phyloP scores from a whole-genome alignment of 805 yeast species.

The Hermanozyma aechmeae region DNA sequence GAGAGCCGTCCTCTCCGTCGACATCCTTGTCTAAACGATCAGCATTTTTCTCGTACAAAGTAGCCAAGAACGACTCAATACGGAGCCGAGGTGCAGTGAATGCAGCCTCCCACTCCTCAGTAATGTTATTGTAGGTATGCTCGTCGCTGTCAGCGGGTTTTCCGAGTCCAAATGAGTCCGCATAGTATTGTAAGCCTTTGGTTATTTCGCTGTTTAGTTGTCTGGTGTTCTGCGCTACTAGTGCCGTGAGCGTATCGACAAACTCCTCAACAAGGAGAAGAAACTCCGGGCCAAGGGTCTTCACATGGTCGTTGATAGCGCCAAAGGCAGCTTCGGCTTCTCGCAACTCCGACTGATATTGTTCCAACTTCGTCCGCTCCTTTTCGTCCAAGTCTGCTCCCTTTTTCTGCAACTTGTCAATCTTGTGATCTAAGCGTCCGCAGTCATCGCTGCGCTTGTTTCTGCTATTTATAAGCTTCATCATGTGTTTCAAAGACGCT shows the following conservation, averaged over 20 bases:
- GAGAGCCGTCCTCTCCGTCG: conserved; percentile 15
- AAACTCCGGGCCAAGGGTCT: conserved; percentile 36
- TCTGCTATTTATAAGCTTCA: conserved; percentile 35
- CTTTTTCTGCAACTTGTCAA: conserved; percentile 28
- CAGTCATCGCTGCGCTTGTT: conserved; percentile 33
- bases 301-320: conserved; percentile 25
- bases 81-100: conserved; percentile 28
- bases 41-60: conserved; percentile 24
- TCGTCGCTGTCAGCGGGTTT: conserved; percentile 4
- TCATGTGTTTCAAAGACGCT: conserved; percentile 22
- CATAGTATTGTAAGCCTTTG: conserved; percentile 17
- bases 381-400: conserved; percentile 24
- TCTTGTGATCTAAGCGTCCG: conserved; percentile 25
- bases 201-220: conserved; percentile 23
- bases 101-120: conserved; percentile 28
- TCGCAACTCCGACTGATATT: conserved; percentile 19
- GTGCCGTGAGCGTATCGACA: conserved; percentile 30
- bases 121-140: conserved; percentile 20
- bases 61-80: conserved; percentile 24
- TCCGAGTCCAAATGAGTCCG: conserved; percentile 21
- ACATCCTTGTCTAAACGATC: conserved; percentile 23
- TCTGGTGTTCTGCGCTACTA: conserved; percentile 27
- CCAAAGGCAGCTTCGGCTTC: conserved; percentile 20
- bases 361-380: conserved; percentile 24
- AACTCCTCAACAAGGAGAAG: conserved; percentile 40